Evolutionary conservation across 2,329 filamentous ascomycete species (phyloP).

Genomic region (Onygenales sp.): DNA sequence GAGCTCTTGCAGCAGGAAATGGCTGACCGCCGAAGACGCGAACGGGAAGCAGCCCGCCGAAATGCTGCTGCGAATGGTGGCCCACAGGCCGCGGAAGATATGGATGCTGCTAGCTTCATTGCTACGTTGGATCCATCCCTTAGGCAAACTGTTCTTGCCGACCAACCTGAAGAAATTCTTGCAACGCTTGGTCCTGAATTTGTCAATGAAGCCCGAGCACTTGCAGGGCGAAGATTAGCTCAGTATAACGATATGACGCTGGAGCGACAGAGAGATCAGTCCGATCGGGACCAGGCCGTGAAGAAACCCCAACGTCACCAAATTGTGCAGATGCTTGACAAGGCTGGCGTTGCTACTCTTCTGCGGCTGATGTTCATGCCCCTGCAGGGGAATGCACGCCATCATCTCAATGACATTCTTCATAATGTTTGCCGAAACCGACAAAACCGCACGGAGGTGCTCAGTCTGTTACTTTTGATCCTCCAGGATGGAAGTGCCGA

Average conservation of each 20-base stretch:
- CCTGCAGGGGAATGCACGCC: slow-evolving; percentile 76
- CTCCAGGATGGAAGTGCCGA: slow-evolving; percentile 92
- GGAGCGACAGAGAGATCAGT: slow-evolving; percentile 16
- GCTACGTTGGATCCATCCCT: slow-evolving; percentile 79
- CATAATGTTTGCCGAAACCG: slow-evolving; percentile 90
- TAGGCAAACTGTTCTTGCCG: slow-evolving; percentile 77
- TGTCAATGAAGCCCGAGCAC: slow-evolving; percentile 71
- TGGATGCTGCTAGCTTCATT: slow-evolving; percentile 88
- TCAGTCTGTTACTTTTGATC: slow-evolving; percentile 85
- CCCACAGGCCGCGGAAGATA: slow-evolving; percentile 59
- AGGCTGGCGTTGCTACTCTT: slow-evolving; percentile 88
- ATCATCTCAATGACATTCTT: slow-evolving; percentile 76
- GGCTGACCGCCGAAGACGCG: slow-evolving; percentile 75
- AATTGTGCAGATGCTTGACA: slow-evolving; percentile 94
- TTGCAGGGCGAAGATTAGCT: slow-evolving; percentile 49
- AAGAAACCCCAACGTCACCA: slow-evolving; percentile 66
- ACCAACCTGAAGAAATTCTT: slow-evolving; percentile 82
- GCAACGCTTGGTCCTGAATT: slow-evolving; percentile 76
- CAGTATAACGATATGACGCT: slow-evolving; percentile 40
- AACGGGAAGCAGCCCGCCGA: slow-evolving; percentile 71
- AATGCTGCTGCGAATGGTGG: slow-evolving; percentile 45
- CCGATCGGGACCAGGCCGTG: slow-evolving; percentile 35
- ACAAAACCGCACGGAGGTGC: slow-evolving; percentile 89
- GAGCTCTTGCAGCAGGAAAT: slow-evolving; percentile 89
- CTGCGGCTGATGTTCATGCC: slow-evolving; percentile 97